These are phyloP conservation scores for Ambrosia trifida DNA, from an alignment of 129 eudicot genomes.

Conservation along the genomic window DNA sequence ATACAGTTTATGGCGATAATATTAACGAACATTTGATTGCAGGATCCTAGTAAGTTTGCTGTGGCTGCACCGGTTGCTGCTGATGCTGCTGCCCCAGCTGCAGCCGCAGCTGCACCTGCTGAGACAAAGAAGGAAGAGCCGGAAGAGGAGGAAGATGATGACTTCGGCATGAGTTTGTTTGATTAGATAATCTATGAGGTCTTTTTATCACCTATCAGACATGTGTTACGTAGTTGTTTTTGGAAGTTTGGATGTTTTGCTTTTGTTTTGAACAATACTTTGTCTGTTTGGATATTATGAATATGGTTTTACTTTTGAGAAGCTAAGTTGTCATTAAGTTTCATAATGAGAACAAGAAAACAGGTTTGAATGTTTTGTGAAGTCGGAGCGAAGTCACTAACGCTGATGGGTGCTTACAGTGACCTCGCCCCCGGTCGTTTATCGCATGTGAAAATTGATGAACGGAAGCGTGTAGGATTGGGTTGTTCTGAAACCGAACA, in stretches of 20 bases:
- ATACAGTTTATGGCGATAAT: neutral
- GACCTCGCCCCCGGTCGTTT: too few species aligned
- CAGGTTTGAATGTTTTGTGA: too few species aligned
- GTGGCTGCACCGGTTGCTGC: constrained; percentile 48
- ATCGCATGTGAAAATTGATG: too few species aligned
- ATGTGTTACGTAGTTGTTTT: neutral
- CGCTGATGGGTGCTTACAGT: too few species aligned
- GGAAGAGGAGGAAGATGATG: constrained; percentile 80
- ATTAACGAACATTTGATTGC: neutral
- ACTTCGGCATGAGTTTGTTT: constrained; percentile 63
- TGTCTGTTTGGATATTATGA: neutral
- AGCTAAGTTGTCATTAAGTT: too few species aligned
- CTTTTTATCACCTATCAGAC: neutral
- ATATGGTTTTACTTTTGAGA: too few species aligned
- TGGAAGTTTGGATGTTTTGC: neutral
- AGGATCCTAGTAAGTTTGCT: constrained; percentile 96
- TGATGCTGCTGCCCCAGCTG: constrained; percentile 41
- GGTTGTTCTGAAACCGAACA: too few species aligned
- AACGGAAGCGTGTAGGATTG: too few species aligned
- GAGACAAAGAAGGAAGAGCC: constrained; percentile 77
- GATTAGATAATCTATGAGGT: constrained; percentile 37
- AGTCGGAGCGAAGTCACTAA: too few species aligned
- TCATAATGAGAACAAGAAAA: too few species aligned
- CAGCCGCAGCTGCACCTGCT: constrained; percentile 56
- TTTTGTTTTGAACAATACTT: neutral